Base-by-base conservation (phyloP, 2,329 filamentous ascomycete genomes). In the Pseudogymnoascus verrucosus region DNA sequence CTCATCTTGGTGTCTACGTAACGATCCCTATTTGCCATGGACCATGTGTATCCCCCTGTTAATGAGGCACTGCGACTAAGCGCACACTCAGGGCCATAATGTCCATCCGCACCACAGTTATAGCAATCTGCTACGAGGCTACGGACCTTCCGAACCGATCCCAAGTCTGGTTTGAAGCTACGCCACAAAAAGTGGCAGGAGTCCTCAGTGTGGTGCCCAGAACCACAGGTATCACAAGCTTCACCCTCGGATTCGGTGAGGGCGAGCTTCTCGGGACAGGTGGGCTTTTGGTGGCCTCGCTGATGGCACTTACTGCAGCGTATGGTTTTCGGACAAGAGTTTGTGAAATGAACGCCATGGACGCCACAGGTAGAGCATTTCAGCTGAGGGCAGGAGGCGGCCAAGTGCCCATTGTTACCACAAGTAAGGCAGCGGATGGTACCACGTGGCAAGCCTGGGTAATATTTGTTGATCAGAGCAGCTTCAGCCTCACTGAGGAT, bases 151-250 rank as follows among this genome's bases (percentile, higher is more conserved):
- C 76, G 77, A 60, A 79, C 74, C 12, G 73, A 73, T 14, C 74
- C 70, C 8, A 74, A 68, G 12, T 75, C 72, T 1, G 77, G 78
- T 11, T 75, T 72, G 70, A 82, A 87, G 16, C 79, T 84, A 64
- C 81, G 78, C 86, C 86, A 90, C 23, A 87, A 75, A 59, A 79
- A 76, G 62, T 82, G 79, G 71, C 89, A 91, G 2, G 80, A 74
- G 11, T 77, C 71, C 70, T 90, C 88, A 7, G 80, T 68, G 68
- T 91, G 89, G 7, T 80, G 77, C 2, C 70, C 67, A 5, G 79
- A 79, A 40, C 76, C 76, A 73, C 89, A 91, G 36, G 85, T 76
- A 10, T 83, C 82, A 71, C 89, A 91, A 2, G 80, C 79, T 57
- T 81, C 75, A 21, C 79, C 78, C 63, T 87, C 84, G 14, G 79